phyloP scores from a whole-genome alignment of 345 rosid genomes.

The Lagerstroemia speciosa region DNA sequence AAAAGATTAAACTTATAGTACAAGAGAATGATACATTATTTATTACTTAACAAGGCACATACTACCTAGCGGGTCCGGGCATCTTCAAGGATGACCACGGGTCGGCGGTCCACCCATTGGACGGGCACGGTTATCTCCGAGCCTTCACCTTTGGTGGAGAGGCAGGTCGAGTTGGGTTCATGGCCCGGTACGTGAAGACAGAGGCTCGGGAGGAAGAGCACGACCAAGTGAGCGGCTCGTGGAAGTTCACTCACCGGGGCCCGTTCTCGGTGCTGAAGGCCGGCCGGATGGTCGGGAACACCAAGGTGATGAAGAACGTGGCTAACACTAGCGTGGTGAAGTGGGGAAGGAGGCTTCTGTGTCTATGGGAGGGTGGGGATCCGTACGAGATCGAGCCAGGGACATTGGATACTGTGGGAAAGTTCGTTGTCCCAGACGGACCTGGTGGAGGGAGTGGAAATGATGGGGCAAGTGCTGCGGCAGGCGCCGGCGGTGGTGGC shows the following conservation, averaged over 20 bases:
- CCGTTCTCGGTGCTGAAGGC: conserved; percentile 79
- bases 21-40: too few relatives aligned
- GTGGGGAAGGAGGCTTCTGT: conserved; percentile 70
- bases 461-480: background rate
- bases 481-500: background rate
- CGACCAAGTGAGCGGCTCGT: conserved; percentile 52
- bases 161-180: conserved; percentile 37
- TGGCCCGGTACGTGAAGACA: conserved; percentile 71
- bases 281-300: conserved; percentile 61
- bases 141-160: conserved; percentile 49
- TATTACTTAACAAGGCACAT: too few relatives aligned
- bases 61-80: conserved; percentile 81
- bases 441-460: conserved; percentile 10
- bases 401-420: conserved; percentile 64
- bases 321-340: conserved; percentile 77
- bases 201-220: conserved; percentile 85
- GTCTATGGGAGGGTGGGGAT: conserved; percentile 93
- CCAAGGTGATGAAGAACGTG: conserved; percentile 91
- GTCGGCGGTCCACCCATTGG: conserved; percentile 84
- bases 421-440: conserved; percentile 33
- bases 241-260: conserved; percentile 76
- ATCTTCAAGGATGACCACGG: conserved; percentile 80
- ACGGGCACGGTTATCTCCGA: conserved; percentile 85
- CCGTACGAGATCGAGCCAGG: conserved; percentile 72
- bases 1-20: too few relatives aligned